These are phyloP conservation scores for Ceratopteris richardii DNA, from an alignment of 75 land plant species.

Conservation along the genomic window DNA sequence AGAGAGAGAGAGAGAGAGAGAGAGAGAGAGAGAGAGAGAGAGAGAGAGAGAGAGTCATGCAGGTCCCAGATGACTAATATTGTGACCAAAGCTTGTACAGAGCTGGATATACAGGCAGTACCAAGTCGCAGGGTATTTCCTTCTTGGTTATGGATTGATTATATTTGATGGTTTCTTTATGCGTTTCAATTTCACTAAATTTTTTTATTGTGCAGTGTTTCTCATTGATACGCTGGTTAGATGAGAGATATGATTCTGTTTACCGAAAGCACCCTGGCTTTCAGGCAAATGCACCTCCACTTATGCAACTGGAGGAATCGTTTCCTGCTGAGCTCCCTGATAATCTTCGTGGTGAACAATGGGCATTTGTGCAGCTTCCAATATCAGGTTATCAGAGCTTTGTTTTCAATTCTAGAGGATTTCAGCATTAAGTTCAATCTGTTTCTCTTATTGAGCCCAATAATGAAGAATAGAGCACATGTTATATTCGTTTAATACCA, in stretches of 20 bases:
- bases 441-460: too few species aligned
- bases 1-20: too few species aligned
- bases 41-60: too few species aligned
- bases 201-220: conserved; percentile 11
- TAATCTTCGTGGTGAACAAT: too few species aligned
- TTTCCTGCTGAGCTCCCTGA: too few species aligned
- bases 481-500: too few species aligned
- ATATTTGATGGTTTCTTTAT: neutral
- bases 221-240: conserved; percentile 22
- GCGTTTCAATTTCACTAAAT: neutral
- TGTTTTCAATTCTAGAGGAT: too few species aligned
- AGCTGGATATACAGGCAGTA: conserved; percentile 63
- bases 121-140: conserved; percentile 68
- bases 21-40: too few species aligned
- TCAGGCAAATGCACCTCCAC: conserved; percentile 21
- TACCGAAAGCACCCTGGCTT: conserved; percentile 26
- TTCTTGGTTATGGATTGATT: neutral
- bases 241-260: conserved; percentile 29
- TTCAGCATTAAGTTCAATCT: too few species aligned
- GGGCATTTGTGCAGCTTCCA: conserved; percentile 33
- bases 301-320: conserved; percentile 10
- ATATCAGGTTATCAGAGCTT: conserved; percentile 21
- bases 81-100: conserved; percentile 76
- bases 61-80: conserved; percentile 95
- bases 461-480: too few species aligned